Percentiles rank a stretch among this genome's conserved stretches.
phyloP scores from a whole-genome alignment of 805 yeast species.

The Myxozyma sirexii region DNA sequence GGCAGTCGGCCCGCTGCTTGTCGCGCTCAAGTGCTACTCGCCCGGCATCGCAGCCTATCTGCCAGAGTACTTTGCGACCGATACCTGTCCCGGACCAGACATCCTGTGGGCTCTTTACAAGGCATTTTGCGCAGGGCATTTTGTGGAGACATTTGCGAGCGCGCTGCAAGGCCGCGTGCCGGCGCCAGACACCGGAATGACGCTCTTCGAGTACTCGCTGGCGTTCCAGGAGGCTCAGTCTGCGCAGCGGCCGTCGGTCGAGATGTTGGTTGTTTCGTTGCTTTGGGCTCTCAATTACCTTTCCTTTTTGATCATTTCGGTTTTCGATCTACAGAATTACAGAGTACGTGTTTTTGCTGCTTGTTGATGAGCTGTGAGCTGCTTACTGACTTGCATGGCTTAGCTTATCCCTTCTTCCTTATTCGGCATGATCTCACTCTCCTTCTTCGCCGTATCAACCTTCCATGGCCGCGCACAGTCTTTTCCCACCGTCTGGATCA shows the following conservation, averaged over 20 bases:
- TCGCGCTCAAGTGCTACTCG: constrained; percentile 41
- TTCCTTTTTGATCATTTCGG: constrained; percentile 63
- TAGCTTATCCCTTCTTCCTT: constrained; percentile 61
- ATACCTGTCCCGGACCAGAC: constrained; percentile 51
- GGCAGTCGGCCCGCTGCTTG: constrained; percentile 46
- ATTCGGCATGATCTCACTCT: constrained; percentile 57
- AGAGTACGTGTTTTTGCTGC: constrained; percentile 40
- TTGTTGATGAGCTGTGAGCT: background rate
- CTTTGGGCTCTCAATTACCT: constrained; percentile 63
- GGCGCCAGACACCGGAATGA: constrained; percentile 65
- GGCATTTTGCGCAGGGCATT: constrained; percentile 61
- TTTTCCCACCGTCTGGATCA: constrained; percentile 58
- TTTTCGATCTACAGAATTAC: constrained; percentile 55
- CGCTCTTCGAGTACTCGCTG: constrained; percentile 73
- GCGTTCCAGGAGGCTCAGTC: constrained; percentile 74
- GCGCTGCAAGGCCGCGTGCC: constrained; percentile 60
- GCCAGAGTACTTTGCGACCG: constrained; percentile 28
- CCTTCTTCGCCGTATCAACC: constrained; percentile 50
- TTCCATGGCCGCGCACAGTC: constrained; percentile 48
- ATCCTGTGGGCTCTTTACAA: constrained; percentile 62
- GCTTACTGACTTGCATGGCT: constrained; percentile 4
- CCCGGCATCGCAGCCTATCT: constrained; percentile 33
- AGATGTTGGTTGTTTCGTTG: constrained; percentile 53
- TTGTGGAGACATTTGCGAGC: constrained; percentile 66
- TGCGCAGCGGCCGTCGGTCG: constrained; percentile 55